A percentile compares a stretch with the other conserved stretches of the same genome.
phyloP scores from a whole-genome alignment of 1,284 basidiomycete species.

The Boletus sp. region DNA sequence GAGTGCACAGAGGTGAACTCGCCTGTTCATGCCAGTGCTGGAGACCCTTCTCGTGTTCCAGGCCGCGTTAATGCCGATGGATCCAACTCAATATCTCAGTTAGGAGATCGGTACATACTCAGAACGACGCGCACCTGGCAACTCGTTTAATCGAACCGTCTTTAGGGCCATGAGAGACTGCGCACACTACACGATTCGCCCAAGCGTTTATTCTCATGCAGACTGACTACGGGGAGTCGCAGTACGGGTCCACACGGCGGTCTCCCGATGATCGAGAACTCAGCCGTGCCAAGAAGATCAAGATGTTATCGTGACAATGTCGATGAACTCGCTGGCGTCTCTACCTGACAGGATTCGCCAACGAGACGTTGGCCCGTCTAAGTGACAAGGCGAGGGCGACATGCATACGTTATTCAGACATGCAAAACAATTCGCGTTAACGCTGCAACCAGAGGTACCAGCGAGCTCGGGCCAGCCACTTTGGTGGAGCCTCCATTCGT shows the following conservation, averaged over 20 bases:
- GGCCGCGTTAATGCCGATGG: conserved; percentile 69
- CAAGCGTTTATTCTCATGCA: conserved; percentile 59
- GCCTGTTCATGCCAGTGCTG: conserved; percentile 46
- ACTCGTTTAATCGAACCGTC: conserved; percentile 7
- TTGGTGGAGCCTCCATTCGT: too few species aligned
- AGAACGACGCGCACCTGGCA: conserved; percentile 63
- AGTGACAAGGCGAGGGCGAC: too few species aligned
- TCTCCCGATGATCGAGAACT: too few species aligned
- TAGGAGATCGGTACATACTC: conserved; percentile 35
- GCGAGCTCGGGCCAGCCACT: too few species aligned
- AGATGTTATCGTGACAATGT: conserved; percentile 67
- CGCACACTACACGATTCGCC: conserved; percentile 66
- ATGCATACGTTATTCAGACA: too few species aligned
- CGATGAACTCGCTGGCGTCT: conserved; percentile 56
- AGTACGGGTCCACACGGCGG: too few species aligned
- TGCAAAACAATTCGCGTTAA: too few species aligned
- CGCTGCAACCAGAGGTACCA: too few species aligned
- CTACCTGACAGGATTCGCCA: conserved; percentile 41
- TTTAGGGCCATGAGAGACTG: conserved; percentile 41
- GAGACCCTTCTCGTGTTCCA: conserved; percentile 71
- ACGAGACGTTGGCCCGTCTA: too few species aligned
- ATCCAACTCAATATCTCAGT: conserved; percentile 51
- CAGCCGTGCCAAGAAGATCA: neutral
- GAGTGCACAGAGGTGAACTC: too few species aligned
- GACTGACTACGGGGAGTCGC: conserved; percentile 33